A percentile compares a stretch with the other conserved stretches of the same genome.
These are phyloP conservation scores for Fraxinus baroniana DNA, from an alignment of 305 asterid species.

Conservation along the genomic window DNA sequence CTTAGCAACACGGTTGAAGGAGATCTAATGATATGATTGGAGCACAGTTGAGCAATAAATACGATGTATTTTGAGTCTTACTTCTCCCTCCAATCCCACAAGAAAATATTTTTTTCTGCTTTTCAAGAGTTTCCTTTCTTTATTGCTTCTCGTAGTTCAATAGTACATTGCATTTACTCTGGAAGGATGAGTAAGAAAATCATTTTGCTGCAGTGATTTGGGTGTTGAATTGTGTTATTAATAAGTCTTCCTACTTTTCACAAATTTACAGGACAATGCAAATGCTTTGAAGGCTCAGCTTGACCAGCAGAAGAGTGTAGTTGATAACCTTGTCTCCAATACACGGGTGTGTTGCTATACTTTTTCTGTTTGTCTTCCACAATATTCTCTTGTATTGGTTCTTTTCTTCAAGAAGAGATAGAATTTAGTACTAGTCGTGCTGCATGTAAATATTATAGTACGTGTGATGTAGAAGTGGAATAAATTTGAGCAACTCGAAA, in stretches of 20 bases:
- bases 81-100: not conserved
- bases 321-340: conserved; percentile 81
- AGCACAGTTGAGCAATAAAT: not conserved
- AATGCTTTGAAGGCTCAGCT: conserved; percentile 81
- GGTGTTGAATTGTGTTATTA: not conserved
- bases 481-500: not conserved
- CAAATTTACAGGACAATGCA: conserved; percentile 73
- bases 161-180: not conserved
- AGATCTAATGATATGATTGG: not conserved
- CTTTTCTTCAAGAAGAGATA: not conserved
- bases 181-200: conserved; percentile 5
- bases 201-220: not conserved
- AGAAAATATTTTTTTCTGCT: not conserved
- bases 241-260: not conserved
- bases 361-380: conserved; percentile 15
- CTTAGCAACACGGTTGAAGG: not conserved
- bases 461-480: not conserved
- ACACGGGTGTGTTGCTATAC: conserved; percentile 65
- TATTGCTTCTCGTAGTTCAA: not conserved
- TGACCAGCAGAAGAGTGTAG: conserved; percentile 81
- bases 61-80: not conserved
- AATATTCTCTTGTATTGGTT: conserved; percentile 13
- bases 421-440: not conserved
- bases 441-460: not conserved
- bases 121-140: not conserved